These are phyloP conservation scores for Tillandsia fasciculata DNA, from an alignment of 176 grass and related monocot genomes.

Conservation along the genomic window DNA sequence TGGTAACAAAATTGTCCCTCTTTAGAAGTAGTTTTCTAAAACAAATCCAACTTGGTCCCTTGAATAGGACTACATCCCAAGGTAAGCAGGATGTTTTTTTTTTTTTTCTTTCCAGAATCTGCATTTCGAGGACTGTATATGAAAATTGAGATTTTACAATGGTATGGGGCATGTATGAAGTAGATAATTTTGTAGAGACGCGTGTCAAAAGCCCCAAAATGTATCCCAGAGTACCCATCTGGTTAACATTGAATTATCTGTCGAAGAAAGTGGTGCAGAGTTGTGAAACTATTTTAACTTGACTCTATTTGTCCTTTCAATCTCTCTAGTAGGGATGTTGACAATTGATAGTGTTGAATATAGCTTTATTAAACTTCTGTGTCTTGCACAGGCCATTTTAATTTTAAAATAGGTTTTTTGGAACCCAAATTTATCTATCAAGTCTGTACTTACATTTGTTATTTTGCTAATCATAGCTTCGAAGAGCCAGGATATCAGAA, in stretches of 20 bases:
- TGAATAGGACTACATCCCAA: too few species aligned
- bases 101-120: too few species aligned
- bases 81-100: too few species aligned
- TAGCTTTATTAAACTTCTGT: neutral
- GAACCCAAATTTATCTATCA: neutral
- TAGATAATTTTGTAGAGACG: too few species aligned
- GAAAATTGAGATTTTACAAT: too few species aligned
- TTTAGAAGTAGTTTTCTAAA: too few species aligned
- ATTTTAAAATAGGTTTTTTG: neutral
- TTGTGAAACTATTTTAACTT: neutral
- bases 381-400: neutral
- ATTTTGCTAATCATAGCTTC: slow-evolving; percentile 15
- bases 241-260: neutral
- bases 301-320: neutral
- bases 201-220: too few species aligned
- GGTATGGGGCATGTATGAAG: too few species aligned
- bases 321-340: neutral
- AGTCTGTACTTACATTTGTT: neutral
- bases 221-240: too few species aligned
- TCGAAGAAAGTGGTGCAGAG: neutral
- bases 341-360: neutral
- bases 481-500: slow-evolving; percentile 17
- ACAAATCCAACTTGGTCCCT: too few species aligned
- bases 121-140: too few species aligned
- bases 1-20: too few species aligned